These are phyloP conservation scores for Magnolia sinica DNA, from an alignment of 164 flowering plant species.

Conservation along the genomic window DNA sequence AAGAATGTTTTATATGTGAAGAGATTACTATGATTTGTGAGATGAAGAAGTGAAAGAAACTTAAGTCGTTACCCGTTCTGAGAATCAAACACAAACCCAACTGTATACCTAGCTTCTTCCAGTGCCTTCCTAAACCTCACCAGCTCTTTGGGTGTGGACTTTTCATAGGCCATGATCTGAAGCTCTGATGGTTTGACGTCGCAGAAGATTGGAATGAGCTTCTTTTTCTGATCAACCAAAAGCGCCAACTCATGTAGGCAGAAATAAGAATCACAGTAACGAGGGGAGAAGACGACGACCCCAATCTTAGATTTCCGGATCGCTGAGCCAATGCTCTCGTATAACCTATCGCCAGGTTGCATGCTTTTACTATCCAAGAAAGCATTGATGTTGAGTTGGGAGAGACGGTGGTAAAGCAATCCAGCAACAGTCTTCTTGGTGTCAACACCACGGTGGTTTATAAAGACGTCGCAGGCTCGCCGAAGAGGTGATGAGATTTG, in stretches of 20 bases:
- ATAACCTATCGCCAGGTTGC: slow-evolving; percentile 65
- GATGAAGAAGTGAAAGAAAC: not conserved
- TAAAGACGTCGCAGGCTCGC: slow-evolving; percentile 50
- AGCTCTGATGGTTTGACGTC: slow-evolving; percentile 69
- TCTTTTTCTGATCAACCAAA: slow-evolving; percentile 51
- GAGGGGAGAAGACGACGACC: slow-evolving; percentile 58
- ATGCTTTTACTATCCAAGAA: slow-evolving; percentile 60
- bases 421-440: slow-evolving; percentile 56
- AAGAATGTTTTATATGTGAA: no score
- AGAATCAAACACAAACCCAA: slow-evolving; percentile 59
- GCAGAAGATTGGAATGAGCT: slow-evolving; percentile 54
- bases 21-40: not conserved
- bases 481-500: not conserved
- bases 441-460: slow-evolving; percentile 58
- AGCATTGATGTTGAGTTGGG: slow-evolving; percentile 21
- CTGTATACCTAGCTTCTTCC: slow-evolving; percentile 54
- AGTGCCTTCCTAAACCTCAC: slow-evolving; percentile 43
- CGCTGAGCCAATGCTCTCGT: slow-evolving; percentile 39
- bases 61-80: slow-evolving; percentile 36
- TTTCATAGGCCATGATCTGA: slow-evolving; percentile 25
- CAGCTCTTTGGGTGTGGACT: slow-evolving; percentile 26
- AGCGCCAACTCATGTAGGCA: slow-evolving; percentile 61
- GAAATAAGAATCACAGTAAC: slow-evolving; percentile 61
- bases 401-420: slow-evolving; percentile 40
- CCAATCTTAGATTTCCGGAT: slow-evolving; percentile 41